A percentile compares a stretch with the other conserved stretches of the same genome.
Conservation (phyloP, 371 early-diverging fungal genomes). For the Actinomortierella ambigua region DNA sequence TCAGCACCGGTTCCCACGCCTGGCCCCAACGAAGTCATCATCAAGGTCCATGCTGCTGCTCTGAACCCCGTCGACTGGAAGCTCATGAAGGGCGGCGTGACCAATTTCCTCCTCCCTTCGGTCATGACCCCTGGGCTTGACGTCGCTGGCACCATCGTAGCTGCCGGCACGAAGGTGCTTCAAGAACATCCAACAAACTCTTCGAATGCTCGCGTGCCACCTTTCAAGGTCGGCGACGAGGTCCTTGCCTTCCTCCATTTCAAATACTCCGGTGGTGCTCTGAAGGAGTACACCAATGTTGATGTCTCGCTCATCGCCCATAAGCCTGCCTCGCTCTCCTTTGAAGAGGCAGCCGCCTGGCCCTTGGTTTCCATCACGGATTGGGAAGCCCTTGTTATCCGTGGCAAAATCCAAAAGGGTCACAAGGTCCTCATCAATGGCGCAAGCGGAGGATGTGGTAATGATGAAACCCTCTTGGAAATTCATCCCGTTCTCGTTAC, state of each 20-base stretch:
- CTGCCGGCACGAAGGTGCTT: conserved; percentile 36
- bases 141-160: conserved; percentile 44
- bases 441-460: conserved; percentile 6
- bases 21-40: conserved; percentile 52
- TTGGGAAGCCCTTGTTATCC: conserved; percentile 42
- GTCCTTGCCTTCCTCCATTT: conserved; percentile 40
- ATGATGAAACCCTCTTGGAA: not conserved
- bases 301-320: conserved; percentile 24
- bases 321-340: conserved; percentile 47
- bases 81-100: conserved; percentile 33
- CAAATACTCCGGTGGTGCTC: conserved; percentile 13
- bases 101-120: conserved; percentile 16
- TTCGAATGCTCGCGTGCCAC: not conserved
- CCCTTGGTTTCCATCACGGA: conserved; percentile 56
- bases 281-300: conserved; percentile 37
- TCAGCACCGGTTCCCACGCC: conserved; percentile 17
- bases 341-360: conserved; percentile 52
- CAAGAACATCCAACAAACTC: not conserved
- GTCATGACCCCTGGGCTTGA: conserved; percentile 43
- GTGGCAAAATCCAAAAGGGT: conserved; percentile 25
- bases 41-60: conserved; percentile 60
- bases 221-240: conserved; percentile 45
- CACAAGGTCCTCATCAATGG: conserved; percentile 36
- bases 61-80: conserved; percentile 73
- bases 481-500: too few relatives aligned